Evolutionary conservation across 176 grass and related monocot genomes (phyloP).

Genomic region (Pontederia paniculata): DNA sequence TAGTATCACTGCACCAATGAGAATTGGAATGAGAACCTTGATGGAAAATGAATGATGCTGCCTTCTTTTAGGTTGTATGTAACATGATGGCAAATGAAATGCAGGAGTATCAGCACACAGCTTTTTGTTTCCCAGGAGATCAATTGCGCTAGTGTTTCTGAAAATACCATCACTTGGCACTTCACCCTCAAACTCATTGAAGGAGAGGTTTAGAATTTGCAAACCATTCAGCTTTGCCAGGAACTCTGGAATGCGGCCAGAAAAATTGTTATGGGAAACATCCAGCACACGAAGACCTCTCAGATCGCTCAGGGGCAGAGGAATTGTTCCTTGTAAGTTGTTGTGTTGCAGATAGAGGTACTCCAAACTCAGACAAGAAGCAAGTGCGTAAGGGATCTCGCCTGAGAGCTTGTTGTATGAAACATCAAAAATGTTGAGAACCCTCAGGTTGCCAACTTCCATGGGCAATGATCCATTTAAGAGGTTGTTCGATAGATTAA

Average conservation of each 20-base stretch:
- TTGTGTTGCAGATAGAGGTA: slow-evolving; percentile 18
- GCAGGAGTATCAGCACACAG: slow-evolving; percentile 9
- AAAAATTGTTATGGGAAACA: slow-evolving; percentile 33
- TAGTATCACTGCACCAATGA: neutral
- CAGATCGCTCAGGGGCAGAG: slow-evolving; percentile 3
- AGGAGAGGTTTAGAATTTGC: slow-evolving; percentile 29
- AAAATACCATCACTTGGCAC: slow-evolving; percentile 30
- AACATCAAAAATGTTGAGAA: slow-evolving; percentile 1
- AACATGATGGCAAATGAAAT: too few species aligned
- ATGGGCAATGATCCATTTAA: slow-evolving; percentile 16
- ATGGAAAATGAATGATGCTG: too few species aligned
- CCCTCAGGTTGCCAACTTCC: slow-evolving; percentile 14
- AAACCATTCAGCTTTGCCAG: neutral
- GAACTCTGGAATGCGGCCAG: slow-evolving; percentile 25
- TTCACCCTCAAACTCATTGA: slow-evolving; percentile 35
- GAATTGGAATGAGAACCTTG: neutral
- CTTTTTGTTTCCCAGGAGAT: slow-evolving; percentile 21
- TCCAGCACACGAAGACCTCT: slow-evolving; percentile 15
- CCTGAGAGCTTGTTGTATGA: slow-evolving; percentile 19
- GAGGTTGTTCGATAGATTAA: slow-evolving; percentile 30
- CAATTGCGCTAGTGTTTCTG: slow-evolving; percentile 12
- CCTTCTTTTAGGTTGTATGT: too few species aligned
- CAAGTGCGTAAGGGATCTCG: slow-evolving; percentile 22
- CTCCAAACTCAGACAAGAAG: slow-evolving; percentile 19
- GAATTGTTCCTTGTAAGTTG: slow-evolving; percentile 23